Conservation (phyloP, 441 rosid species). For the Arabidopsis lyrata region DNA sequence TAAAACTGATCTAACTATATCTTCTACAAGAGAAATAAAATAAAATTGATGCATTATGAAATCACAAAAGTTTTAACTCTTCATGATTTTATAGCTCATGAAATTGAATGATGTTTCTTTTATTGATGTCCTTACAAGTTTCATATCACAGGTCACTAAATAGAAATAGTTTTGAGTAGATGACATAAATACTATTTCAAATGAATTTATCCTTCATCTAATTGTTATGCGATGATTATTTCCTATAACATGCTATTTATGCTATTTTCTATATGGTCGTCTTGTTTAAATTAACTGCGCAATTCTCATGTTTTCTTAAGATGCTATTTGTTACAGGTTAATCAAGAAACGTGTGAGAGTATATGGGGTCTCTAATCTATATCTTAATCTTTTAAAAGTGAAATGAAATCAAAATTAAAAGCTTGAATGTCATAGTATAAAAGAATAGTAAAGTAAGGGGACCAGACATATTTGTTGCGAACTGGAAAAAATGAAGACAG, state of each 20-base stretch:
- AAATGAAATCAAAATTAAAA: conserved; percentile 1
- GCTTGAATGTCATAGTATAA: neutral
- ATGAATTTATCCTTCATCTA: too few species aligned
- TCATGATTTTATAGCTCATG: neutral
- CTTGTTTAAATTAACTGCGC: neutral
- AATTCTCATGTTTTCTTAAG: too few species aligned
- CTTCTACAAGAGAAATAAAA: neutral
- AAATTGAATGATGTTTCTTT: too few species aligned
- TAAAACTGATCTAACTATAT: neutral
- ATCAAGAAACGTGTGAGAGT: neutral
- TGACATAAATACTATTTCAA: neutral
- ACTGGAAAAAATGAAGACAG: conserved; percentile 32
- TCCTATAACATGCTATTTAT: too few species aligned
- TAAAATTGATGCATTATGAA: neutral
- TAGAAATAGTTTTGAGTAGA: neutral
- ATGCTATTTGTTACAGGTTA: neutral
- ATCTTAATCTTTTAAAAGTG: neutral
- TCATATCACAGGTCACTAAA: neutral
- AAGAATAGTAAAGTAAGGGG: conserved; percentile 5
- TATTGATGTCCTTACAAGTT: neutral
- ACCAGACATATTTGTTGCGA: conserved; percentile 20
- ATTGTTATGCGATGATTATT: too few species aligned
- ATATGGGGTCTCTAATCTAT: neutral
- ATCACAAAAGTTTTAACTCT: too few species aligned
- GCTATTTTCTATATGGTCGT: neutral